Evolutionary conservation across 2,329 filamentous ascomycete genomes (phyloP).

Genomic region (Aspergillus transmontanensis): DNA sequence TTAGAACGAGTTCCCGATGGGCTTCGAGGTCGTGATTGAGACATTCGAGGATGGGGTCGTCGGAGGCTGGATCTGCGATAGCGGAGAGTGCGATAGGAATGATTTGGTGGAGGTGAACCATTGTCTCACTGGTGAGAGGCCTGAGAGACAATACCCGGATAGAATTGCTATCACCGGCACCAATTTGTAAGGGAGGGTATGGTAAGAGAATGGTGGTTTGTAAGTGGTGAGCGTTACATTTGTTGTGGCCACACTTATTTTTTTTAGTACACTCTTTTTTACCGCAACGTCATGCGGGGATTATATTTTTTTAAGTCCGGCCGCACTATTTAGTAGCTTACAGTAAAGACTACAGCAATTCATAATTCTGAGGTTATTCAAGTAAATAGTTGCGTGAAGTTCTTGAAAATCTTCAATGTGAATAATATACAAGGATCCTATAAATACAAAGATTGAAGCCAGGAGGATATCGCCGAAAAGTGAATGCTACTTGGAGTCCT

Average conservation of each 20-base stretch:
- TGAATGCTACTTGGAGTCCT: background rate
- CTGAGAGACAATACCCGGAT: background rate
- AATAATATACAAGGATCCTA: conserved; percentile 3
- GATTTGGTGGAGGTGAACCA: conserved; percentile 26
- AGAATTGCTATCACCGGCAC: background rate
- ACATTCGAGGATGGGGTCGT: conserved; percentile 43
- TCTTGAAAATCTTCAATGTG: background rate
- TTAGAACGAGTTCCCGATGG: conserved; percentile 28
- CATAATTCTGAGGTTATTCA: background rate
- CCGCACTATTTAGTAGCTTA: background rate
- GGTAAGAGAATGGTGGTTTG: background rate
- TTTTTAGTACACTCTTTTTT: background rate
- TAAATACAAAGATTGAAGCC: background rate
- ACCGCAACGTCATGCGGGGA: conserved; percentile 11
- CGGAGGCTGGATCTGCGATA: conserved; percentile 29
- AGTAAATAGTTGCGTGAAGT: background rate
- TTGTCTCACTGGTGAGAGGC: conserved; percentile 4
- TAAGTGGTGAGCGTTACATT: background rate
- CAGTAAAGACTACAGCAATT: background rate
- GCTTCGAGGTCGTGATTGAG: conserved; percentile 26
- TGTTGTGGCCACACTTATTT: background rate
- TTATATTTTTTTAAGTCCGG: background rate
- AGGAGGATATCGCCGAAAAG: background rate
- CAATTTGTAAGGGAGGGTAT: background rate
- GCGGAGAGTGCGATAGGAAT: conserved; percentile 28